Percentiles rank a stretch among this genome's conserved stretches.
These are phyloP conservation scores for Metarhizium robertsii DNA, from an alignment of 2,329 filamentous ascomycete genomes.

Conservation along the genomic window DNA sequence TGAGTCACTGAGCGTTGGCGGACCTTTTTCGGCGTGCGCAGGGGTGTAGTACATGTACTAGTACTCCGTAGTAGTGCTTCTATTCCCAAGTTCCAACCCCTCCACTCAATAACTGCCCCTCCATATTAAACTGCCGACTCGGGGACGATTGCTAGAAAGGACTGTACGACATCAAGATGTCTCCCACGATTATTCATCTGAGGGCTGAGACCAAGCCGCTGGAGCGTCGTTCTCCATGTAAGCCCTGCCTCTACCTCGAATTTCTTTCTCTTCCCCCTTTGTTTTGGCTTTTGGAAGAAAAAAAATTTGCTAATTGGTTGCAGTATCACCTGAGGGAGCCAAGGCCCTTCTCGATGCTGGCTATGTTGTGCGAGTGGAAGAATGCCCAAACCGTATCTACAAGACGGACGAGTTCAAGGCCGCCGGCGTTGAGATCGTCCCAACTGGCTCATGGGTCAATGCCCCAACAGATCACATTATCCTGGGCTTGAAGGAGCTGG, in stretches of 20 bases:
- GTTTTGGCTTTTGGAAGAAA: no score
- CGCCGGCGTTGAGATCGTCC: conserved; percentile 55
- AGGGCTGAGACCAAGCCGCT: background rate
- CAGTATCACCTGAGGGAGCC: conserved; percentile 32
- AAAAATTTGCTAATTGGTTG: background rate
- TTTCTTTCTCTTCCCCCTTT: no score
- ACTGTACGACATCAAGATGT: no score
- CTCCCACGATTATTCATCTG: background rate
- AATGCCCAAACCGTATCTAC: conserved; percentile 50
- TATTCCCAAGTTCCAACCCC: no score
- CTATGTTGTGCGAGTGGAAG: conserved; percentile 60
- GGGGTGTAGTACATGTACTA: no score
- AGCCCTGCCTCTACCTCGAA: background rate
- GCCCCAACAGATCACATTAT: conserved; percentile 62
- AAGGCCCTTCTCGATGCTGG: conserved; percentile 54
- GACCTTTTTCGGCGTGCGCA: no score
- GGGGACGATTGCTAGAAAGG: no score
- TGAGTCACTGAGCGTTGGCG: no score
- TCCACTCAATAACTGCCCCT: no score
- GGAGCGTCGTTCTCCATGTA: background rate
- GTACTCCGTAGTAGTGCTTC: no score
- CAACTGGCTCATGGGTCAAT: conserved; percentile 57
- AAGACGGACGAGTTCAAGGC: conserved; percentile 51
- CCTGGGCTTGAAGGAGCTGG: conserved; percentile 68
- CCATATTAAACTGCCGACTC: no score